Conservation (phyloP, 768 basidiomycete species). For the Amanita molliuscula region DNA sequence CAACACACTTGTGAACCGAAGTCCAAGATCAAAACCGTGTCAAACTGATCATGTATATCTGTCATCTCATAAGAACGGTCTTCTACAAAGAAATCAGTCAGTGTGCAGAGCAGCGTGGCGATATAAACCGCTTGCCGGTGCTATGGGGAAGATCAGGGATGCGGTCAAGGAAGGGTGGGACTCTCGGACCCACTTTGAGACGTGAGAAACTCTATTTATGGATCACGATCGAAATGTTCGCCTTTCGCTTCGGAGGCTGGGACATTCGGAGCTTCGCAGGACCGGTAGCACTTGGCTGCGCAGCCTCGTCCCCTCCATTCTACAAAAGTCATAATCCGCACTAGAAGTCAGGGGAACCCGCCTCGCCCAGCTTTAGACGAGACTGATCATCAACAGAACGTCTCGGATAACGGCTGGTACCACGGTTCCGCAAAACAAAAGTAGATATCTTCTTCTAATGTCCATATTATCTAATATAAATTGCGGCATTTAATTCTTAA, state of each 20-base stretch:
- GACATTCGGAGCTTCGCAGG: neutral
- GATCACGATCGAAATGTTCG: neutral
- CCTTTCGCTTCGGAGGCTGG: no score
- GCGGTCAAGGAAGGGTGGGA: neutral
- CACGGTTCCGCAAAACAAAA: neutral
- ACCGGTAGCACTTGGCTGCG: neutral
- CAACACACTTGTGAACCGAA: slow-evolving; percentile 85
- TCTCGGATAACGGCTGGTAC: neutral
- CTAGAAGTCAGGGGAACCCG: neutral
- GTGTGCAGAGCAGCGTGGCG: neutral
- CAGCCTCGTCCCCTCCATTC: neutral
- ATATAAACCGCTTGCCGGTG: neutral
- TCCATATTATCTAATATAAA: neutral
- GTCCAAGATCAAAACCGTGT: slow-evolving; percentile 92
- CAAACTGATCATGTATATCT: slow-evolving; percentile 92
- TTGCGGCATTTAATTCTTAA: no score
- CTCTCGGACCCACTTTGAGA: neutral
- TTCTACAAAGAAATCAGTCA: neutral
- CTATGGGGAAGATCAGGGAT: neutral
- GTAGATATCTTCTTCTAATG: neutral
- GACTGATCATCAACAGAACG: neutral
- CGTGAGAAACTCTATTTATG: neutral
- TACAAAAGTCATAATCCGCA: neutral
- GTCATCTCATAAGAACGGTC: slow-evolving; percentile 34
- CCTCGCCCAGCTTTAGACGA: neutral